These are phyloP conservation scores for Cucumis cinereus DNA, from an alignment of 306 rosid genomes.

Conservation along the genomic window DNA sequence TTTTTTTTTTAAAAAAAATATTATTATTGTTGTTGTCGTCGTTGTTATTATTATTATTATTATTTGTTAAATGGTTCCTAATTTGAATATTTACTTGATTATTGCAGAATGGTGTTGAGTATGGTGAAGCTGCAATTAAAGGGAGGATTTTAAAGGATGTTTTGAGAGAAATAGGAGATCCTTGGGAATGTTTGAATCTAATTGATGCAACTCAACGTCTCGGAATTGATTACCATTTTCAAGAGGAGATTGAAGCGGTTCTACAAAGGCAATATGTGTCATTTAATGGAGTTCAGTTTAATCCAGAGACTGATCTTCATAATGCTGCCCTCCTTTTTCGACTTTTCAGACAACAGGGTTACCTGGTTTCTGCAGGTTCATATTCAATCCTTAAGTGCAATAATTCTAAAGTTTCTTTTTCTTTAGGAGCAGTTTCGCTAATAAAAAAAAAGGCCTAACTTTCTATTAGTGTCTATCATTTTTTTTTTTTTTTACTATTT, in stretches of 20 bases:
- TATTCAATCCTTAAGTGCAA: not conserved
- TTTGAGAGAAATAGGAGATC: not conserved
- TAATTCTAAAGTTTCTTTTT: too few species aligned
- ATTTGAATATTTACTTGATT: not conserved
- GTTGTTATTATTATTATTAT: not conserved
- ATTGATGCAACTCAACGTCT: conserved; percentile 4
- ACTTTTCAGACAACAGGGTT: conserved; percentile 8
- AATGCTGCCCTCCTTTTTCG: not conserved
- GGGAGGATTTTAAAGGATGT: not conserved
- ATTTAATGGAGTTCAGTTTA: not conserved
- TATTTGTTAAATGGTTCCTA: not conserved
- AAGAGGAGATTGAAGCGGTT: not conserved
- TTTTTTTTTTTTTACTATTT: too few species aligned
- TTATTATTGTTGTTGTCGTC: too few species aligned
- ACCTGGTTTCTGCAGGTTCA: not conserved
- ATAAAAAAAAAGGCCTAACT: too few species aligned
- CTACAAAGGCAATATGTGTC: not conserved
- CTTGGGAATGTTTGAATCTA: not conserved
- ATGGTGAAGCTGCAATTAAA: not conserved
- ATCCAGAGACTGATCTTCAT: not conserved
- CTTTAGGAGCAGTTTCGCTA: too few species aligned
- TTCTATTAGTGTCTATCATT: too few species aligned
- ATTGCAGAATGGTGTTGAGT: not conserved
- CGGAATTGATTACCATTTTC: not conserved
- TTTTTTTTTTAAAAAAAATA: not conserved